Evolutionary conservation across 495 filamentous ascomycete genomes (phyloP), one percentile per base, ranked within the genome.

Genomic region (Penicillium parvum): DNA sequence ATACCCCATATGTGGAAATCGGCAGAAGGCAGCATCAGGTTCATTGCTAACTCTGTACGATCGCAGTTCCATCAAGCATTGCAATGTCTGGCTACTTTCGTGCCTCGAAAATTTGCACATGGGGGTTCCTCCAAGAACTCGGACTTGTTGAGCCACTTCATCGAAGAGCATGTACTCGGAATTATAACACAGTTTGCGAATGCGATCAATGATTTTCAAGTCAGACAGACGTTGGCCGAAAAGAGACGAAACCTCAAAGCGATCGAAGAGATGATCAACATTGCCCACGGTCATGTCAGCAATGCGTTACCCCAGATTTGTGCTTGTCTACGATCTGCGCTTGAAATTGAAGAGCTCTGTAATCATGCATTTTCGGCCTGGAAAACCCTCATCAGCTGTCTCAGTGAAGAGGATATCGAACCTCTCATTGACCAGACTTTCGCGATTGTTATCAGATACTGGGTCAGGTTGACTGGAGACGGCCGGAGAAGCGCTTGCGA

Each of bases 81-180:
- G 7, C 67, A 75, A 17, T 72, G 79, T 18, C 76, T 95, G 49
- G 84, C 86, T 22, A 71, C 58, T 2, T 72, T 91, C 33, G 75
- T 81, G 11, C 70, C 80, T 27, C 61, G 71, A 33, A 81, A 79
- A 64, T 58, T 62, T 27, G 33, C 68, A 41, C 65, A 77, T 64
- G 50, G 77, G 56, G 65, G 55, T 39, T 57, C 59, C 10, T 58
- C 65, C 7, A 85, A 81, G 50, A 73, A 68, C 32, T 55, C 70
- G 12, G 69, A 79, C 29, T 62, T 76, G n/a, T 64, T 94, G 12
- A 83, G 78, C 3, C 59, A 69, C n/a, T 97, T 94, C 61, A 79
- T 97, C 32, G 84, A 95, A 40, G 74, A 75, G 11, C 84, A 96
- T 65, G 82, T 91, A 17, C 78, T 97, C 15, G 91, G 88, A n/a